These are phyloP conservation scores for Elaeis guineensis DNA, from an alignment of 176 grass and related monocot species.

Conservation along the genomic window DNA sequence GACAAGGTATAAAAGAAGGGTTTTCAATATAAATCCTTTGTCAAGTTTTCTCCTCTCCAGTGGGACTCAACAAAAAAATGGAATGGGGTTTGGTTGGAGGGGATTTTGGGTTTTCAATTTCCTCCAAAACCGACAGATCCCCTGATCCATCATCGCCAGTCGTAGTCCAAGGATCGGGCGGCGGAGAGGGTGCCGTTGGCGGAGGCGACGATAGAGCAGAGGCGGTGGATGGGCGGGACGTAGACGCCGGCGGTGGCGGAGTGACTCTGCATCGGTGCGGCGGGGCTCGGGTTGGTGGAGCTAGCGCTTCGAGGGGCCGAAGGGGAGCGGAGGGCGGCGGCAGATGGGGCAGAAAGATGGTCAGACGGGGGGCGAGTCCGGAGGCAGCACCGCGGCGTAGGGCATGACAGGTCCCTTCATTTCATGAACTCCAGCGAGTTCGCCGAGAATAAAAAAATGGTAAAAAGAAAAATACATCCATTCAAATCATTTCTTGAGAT, in stretches of 20 bases:
- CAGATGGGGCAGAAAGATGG: slow-evolving; percentile 43
- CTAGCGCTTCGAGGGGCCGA: not conserved
- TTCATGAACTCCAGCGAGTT: slow-evolving; percentile 30
- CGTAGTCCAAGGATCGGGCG: slow-evolving; percentile 6
- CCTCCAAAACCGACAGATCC: too few species aligned
- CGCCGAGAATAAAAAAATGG: not conserved
- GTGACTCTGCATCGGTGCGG: slow-evolving; percentile 24
- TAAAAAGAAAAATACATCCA: too few species aligned
- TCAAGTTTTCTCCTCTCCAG: too few species aligned
- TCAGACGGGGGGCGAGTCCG: slow-evolving; percentile 29
- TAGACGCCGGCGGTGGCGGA: slow-evolving; percentile 34
- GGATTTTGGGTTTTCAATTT: too few species aligned
- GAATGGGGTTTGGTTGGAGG: too few species aligned
- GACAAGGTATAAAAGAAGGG: too few species aligned
- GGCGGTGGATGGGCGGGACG: slow-evolving; percentile 79
- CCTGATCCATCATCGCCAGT: too few species aligned
- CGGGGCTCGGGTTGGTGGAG: not conserved
- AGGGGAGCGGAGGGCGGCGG: slow-evolving; percentile 16
- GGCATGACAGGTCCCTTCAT: slow-evolving; percentile 39
- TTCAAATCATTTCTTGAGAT: too few species aligned
- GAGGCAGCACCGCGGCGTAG: slow-evolving; percentile 43
- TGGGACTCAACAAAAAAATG: too few species aligned
- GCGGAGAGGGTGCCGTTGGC: slow-evolving; percentile 54
- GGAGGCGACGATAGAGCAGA: slow-evolving; percentile 73
- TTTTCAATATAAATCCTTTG: too few species aligned